phyloP scores from a whole-genome alignment of 345 rosid species.

The Euphorbia tirucalli region DNA sequence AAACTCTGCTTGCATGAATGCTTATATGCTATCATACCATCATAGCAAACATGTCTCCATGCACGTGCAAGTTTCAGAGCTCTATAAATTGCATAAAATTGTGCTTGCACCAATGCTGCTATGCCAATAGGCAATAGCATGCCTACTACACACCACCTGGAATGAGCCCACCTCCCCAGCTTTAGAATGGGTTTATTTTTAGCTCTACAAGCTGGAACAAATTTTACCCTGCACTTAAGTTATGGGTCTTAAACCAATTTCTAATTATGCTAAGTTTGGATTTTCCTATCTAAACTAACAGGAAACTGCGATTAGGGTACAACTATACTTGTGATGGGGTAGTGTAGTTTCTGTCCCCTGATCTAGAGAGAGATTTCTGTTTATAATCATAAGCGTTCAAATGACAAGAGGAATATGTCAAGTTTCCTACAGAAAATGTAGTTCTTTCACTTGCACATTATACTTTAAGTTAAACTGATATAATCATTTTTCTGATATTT shows the following conservation, averaged over 20 bases:
- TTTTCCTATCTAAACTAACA: too few species aligned
- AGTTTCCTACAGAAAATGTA: not conserved
- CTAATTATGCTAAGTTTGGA: too few species aligned
- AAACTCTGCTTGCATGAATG: not conserved
- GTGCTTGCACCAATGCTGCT: not conserved
- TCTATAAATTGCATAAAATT: not conserved
- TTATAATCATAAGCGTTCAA: not conserved
- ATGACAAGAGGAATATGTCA: not conserved
- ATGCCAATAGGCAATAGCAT: not conserved
- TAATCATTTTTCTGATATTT: not conserved
- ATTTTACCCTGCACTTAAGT: too few species aligned
- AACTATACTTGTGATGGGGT: not conserved
- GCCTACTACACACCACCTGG: too few species aligned
- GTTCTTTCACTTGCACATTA: not conserved
- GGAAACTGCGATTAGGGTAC: not conserved
- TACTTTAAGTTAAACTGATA: not conserved
- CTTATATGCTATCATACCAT: too few species aligned
- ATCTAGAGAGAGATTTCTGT: not conserved
- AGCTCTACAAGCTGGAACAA: too few species aligned
- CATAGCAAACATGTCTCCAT: too few species aligned
- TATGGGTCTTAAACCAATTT: too few species aligned
- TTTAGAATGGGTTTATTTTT: too few species aligned
- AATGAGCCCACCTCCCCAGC: too few species aligned
- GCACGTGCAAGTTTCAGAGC: not conserved
- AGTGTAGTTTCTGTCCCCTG: not conserved